Conservation (phyloP, 495 filamentous ascomycete species). For the Aspergillus taichungensis region DNA sequence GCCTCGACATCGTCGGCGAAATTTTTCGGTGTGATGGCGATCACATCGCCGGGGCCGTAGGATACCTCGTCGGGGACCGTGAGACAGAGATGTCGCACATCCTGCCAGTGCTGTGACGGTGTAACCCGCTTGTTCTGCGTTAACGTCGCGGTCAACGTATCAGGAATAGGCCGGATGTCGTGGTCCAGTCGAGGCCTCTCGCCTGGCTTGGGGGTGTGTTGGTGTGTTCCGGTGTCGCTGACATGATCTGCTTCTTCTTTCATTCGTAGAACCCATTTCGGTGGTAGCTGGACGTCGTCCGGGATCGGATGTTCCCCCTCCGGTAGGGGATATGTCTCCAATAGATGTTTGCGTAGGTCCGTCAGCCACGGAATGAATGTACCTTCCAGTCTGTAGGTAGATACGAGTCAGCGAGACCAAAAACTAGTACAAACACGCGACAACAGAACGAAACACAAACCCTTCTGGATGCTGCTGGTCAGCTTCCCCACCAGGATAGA, state of each 20-base stretch:
- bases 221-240: neutral
- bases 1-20: slow-evolving; percentile 65
- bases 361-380: slow-evolving; percentile 71
- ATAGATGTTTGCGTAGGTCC: slow-evolving; percentile 52
- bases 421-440: neutral
- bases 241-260: slow-evolving; percentile 9
- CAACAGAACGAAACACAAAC: slow-evolving; percentile 36
- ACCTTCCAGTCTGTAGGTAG: slow-evolving; percentile 57
- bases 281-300: slow-evolving; percentile 64
- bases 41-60: slow-evolving; percentile 63
- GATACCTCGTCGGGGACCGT: slow-evolving; percentile 32
- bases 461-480: slow-evolving; percentile 93
- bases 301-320: slow-evolving; percentile 59
- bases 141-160: slow-evolving; percentile 32
- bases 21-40: slow-evolving; percentile 81
- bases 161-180: slow-evolving; percentile 44
- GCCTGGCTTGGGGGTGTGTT: slow-evolving; percentile 10
- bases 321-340: slow-evolving; percentile 61
- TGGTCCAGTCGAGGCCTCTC: slow-evolving; percentile 33
- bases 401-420: neutral
- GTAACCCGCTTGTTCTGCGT: slow-evolving; percentile 64
- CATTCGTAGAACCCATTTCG: slow-evolving; percentile 64
- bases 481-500: slow-evolving; percentile 71
- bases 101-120: slow-evolving; percentile 75
- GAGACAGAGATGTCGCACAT: slow-evolving; percentile 72